Conservation (phyloP, 768 basidiomycete genomes). For the Tremella fuciformis region DNA sequence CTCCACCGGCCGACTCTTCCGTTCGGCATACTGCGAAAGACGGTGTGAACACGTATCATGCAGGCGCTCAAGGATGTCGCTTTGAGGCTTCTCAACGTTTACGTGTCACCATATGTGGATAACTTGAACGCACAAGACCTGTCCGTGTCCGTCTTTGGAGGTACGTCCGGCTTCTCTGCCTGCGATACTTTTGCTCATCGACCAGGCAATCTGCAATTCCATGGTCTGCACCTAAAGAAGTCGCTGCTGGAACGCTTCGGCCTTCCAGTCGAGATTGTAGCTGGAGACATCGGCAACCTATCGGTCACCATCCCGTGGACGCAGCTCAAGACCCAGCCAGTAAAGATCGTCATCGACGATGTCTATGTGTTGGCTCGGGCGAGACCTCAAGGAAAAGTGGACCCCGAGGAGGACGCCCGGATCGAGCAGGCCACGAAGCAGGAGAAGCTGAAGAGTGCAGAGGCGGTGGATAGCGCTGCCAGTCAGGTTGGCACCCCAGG, state of each 20-base stretch:
- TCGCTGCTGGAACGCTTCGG: conserved; percentile 92
- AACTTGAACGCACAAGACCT: conserved; percentile 93
- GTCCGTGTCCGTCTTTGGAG: conserved; percentile 62
- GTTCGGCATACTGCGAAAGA: too few relatives aligned
- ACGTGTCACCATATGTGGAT: conserved; percentile 91
- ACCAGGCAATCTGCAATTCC: conserved; percentile 55
- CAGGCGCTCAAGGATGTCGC: conserved; percentile 43
- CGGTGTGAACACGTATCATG: conserved; percentile 15
- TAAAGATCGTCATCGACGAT: conserved; percentile 86
- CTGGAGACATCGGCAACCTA: conserved; percentile 60
- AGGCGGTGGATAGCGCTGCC: conserved; percentile 57
- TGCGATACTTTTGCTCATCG: conserved; percentile 6
- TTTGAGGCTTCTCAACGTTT: conserved; percentile 66
- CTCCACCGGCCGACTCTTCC: too few relatives aligned
- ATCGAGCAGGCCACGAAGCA: conserved; percentile 80
- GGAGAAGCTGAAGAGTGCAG: conserved; percentile 84
- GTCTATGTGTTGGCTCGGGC: conserved; percentile 83
- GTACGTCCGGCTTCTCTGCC: conserved; percentile 15
- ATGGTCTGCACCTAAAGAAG: conserved; percentile 82
- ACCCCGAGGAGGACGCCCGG: conserved; percentile 79
- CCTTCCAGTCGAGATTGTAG: conserved; percentile 88
- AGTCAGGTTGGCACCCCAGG: conserved; percentile 52
- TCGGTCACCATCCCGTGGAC: conserved; percentile 48
- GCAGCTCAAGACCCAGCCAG: conserved; percentile 60
- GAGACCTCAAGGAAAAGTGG: conserved; percentile 64